Evolutionary conservation across 2,329 filamentous ascomycete species (phyloP).

Genomic region (Arthrobotrys entomopaga): DNA sequence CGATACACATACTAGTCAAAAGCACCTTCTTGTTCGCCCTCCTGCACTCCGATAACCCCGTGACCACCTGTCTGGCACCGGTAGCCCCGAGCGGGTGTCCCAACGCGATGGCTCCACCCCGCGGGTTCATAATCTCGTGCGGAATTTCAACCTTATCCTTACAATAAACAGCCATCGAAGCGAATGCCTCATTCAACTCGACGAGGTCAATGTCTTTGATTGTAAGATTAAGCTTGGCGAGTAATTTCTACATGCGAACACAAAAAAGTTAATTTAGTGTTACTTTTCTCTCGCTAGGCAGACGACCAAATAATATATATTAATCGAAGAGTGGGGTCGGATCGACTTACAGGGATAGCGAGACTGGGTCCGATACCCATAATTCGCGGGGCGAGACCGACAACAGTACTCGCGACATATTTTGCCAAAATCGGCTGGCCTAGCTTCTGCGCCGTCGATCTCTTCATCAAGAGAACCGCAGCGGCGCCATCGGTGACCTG

Average conservation of each 20-base stretch:
- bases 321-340: too few species aligned
- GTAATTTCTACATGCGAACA: conserved; percentile 72
- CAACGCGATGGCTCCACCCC: conserved; percentile 83
- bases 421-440: conserved; percentile 93
- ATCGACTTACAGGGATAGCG: conserved; percentile 69
- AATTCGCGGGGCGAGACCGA: conserved; percentile 88
- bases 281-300: too few species aligned
- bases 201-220: conserved; percentile 86
- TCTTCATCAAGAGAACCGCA: conserved; percentile 91
- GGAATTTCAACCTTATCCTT: conserved; percentile 76
- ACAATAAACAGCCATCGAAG: conserved; percentile 97
- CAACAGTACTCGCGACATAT: conserved; percentile 89
- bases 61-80: conserved; percentile 84
- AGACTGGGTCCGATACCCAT: conserved; percentile 91
- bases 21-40: conserved; percentile 89
- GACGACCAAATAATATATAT: too few species aligned
- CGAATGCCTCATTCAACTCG: conserved; percentile 98
- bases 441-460: conserved; percentile 84
- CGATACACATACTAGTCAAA: conserved; percentile 89
- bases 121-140: conserved; percentile 80
- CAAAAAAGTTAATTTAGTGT: conserved; percentile 27
- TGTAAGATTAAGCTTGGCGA: conserved; percentile 79
- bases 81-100: conserved; percentile 85
- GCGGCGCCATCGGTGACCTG: conserved; percentile 96
- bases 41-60: conserved; percentile 84